Base-by-base conservation (phyloP, 2,329 filamentous ascomycete genomes). In the Coniochaeta sp. region DNA sequence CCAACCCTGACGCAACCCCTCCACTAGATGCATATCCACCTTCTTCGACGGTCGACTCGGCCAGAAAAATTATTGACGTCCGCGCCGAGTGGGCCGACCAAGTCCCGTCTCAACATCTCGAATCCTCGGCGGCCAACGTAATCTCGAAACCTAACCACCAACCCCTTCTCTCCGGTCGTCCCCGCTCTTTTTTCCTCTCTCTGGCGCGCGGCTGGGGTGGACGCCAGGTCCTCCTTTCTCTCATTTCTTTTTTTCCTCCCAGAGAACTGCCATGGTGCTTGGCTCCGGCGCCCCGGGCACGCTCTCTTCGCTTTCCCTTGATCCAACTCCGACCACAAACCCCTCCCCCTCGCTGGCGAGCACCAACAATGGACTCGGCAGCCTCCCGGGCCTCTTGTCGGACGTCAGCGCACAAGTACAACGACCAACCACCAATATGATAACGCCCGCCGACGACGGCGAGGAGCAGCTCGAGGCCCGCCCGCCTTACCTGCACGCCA, bases 401-500 rank as follows among this genome's bases (percentile, higher is more conserved):
- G 28, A 34, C 28, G 28, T 57, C 61, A 61, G 50, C 56, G 44
- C 61, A 59, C 63, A 60, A 64, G 47, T 60, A 59, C 60, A 63
- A 6, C 62, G 58, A 56, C 64, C 58, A 58, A 28, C 59, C 50
- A 55, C 70, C 64, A 72, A 74, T 71, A 78, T 74, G 69, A 72
- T 74, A 69, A 72, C 68, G 60, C 63, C 67, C 59, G 5, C 47
- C 24, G 22, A 9, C 47, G 16, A 31, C 47, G 24, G 47, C 12
- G 68, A 73, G 64, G 71, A 57, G 22, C 16, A 34, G 63, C 72
- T 79, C 63, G 82, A 85, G 71, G 77, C 75, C 66, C 81, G 86
- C 64, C 84, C 85, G 64, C 84, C 84, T 60, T 87, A 86, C 70
- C 69, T 86, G 66, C 82, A 96, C 91, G 88, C 90, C 72, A 99